A percentile compares a stretch with the other conserved stretches of the same genome.
Conservation (phyloP, 2,329 filamentous ascomycete genomes). For the Alternaria metachromatica region DNA sequence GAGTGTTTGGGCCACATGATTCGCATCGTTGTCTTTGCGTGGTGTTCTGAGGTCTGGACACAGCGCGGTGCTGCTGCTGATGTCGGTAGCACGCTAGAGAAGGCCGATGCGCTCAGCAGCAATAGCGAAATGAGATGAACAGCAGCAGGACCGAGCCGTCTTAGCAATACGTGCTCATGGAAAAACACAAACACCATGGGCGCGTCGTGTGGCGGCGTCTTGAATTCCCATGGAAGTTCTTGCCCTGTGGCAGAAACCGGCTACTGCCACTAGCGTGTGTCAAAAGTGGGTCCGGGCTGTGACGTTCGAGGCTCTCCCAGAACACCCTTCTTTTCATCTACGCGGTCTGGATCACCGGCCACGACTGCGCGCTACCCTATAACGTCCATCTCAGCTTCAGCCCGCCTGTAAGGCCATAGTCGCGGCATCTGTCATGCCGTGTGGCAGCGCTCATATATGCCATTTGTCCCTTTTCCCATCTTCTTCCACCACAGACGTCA, state of each 20-base stretch:
- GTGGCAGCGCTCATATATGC: constrained; percentile 13
- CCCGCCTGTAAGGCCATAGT: constrained; percentile 4
- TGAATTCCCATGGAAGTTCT: background rate
- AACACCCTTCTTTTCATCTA: constrained; percentile 24
- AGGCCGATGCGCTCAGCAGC: background rate
- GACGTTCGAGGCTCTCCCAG: constrained; percentile 13
- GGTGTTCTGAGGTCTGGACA: background rate
- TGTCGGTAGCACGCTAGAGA: background rate
- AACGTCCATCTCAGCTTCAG: constrained; percentile 12
- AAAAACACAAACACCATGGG: background rate
- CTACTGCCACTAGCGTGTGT: constrained; percentile 7
- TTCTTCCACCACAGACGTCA: constrained; percentile 21
- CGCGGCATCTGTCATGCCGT: constrained; percentile 7
- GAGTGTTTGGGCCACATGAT: background rate
- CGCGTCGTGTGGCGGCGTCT: background rate
- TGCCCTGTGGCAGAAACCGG: constrained; percentile 4
- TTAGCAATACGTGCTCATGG: background rate
- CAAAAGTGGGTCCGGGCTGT: constrained; percentile 9
- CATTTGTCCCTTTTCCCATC: constrained; percentile 21
- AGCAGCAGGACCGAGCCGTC: background rate
- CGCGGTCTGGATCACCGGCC: constrained; percentile 17
- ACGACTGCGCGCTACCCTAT: constrained; percentile 15
- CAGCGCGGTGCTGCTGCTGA: background rate
- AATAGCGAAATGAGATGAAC: background rate
- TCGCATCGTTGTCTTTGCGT: background rate